Base-by-base conservation (phyloP, 2,329 filamentous ascomycete species). In the Exophiala aquamarina region DNA sequence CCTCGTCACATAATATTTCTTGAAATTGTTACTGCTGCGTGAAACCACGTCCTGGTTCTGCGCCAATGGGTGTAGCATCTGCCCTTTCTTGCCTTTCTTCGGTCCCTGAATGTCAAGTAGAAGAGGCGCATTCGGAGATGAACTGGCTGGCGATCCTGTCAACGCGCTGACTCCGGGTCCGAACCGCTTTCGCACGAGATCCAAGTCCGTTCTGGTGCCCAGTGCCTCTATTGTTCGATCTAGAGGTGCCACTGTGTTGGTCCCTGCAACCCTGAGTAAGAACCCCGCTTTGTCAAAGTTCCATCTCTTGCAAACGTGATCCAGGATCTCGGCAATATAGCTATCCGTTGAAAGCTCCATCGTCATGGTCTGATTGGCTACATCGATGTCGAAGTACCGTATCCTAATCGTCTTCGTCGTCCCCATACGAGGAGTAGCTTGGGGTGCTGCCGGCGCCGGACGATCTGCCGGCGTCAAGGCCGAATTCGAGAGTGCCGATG, bases 281-380 rank as follows among this genome's bases (percentile, higher is more conserved):
- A 81, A 82, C 15, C 82, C 74, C 1, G 75, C 81, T 62, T 83
- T 84, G 61, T 85, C 82, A n/a, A 84, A 68, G 3, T 78, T 75
- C 60, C 83, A 76, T 52, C 79, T 73, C 49, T 79, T 78, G 65
- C 82, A 84, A 1, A 81, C 77, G 32, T 76, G 74, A 55, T 84
- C 81, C 51, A 85, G 75, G 39, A 85, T 74, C 61, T 85, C 82
- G n/a, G 81, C 82, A 49, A 85, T 80, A 59, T 85, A 85, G 36
- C 79, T 83, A 57, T 84, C 82, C 1, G 79, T 81, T 3, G 80
- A 81, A 21, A 79, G 80, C 42, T 77, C 75, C 41, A 82, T 67
- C 2, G 74, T 75, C 46, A 75, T 76, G 17, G 71, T 71, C 54
- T 74, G 76, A 5, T 66, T 67, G 21, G 77, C 75, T 55, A 78